Evolutionary conservation across 805 yeast genomes (phyloP), one percentile per base, ranked within the genome.

Genomic region (Komagataella pastoris): DNA sequence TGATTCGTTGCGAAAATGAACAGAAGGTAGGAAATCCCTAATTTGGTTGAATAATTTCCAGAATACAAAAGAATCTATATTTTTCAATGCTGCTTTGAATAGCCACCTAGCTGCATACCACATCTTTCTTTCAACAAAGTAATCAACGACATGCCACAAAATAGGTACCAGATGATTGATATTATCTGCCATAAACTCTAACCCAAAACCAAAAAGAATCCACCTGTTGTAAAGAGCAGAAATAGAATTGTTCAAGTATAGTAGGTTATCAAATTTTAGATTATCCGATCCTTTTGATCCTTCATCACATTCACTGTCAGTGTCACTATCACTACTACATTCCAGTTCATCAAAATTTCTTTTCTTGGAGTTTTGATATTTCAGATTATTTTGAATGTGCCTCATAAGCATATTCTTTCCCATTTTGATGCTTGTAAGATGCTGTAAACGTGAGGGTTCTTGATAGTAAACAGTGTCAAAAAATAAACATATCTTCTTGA

Each of bases 401-500:
- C 14, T 30, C 40, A 30, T 10, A 10, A 30, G 14, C 40, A 30
- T 30, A 14, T 30, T 30, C 40, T 30, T 30, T 14, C 40, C 40
- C n/a, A 30, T 10, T 12, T 10, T 30, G 14, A 52, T 40, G 54
- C 60, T 49, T 49, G 53, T 18, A 44, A 21, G 23, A 54, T 53
- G 36, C 7, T 47, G 40, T 12, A 47, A 5, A 24, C 48, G 10
- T 10, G 40, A 30, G 7, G 40, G 40, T 12, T 30, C 40, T 14
- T 30, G 40, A 30, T 30, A 14, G 21, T 46, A 19, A 40, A 24
- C 18, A 19, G 30, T 47, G 43, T 23, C 46, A 19, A 47, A 23
- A 24, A 24, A 36, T 43, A 43, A 49, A 36, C 24, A 30, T n/a
- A 48, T 49, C 50, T 14, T 18, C 12, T 6, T 17, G 6, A 17